Evolutionary conservation across 169 alveolate genomes (phyloP), one percentile per base, ranked within the genome.

Genomic region (Toxoplasma gondii): DNA sequence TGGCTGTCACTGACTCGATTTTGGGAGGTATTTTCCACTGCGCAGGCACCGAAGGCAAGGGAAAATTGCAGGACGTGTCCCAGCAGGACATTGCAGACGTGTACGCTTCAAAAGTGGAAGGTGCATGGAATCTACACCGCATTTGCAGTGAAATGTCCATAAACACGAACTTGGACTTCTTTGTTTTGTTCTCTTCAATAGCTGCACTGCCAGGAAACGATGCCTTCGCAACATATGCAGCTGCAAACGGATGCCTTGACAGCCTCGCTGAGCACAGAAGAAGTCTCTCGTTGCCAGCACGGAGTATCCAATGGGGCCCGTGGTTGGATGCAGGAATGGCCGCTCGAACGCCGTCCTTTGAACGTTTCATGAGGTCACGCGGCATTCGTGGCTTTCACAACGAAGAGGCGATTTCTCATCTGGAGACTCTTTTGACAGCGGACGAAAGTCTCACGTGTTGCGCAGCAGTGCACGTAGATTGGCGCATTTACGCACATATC

Each of bases 251-350:
- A 16, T 94, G 86, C 82, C 90, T 95, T 16, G 97, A 96, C 86
- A 86, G 91, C 27, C 93, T 95, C 22, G 96, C 97, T 45, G 92
- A 84, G 9, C 88, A 92, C 91, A 93, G 98, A 69, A 69, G 95
- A 83, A 67, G 67, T 12, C 69, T 78, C 80, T 96, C 96, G 36
- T 70, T 95, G 12, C 91, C 92, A 39, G 95, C 95, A 31, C 69
- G 74, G n/a, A 93, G 96, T 84, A 93, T 96, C 90, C 97, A 94
- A 88, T 96, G 97, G 97, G 97, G 97, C 0, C 96, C 97, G 53
- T 96, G 97, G 97, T n/a, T 31, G 10, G 95, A 93, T 29, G 80
- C 39, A 4, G 95, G 95, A 38, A 93, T 87, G 95, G 95, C 88
- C 34, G 78, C 95, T 19, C 70, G 92, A 41, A 43, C 67, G 39